Base-by-base conservation (phyloP, 768 basidiomycete species). In the Pleurotus cornucopiae region DNA sequence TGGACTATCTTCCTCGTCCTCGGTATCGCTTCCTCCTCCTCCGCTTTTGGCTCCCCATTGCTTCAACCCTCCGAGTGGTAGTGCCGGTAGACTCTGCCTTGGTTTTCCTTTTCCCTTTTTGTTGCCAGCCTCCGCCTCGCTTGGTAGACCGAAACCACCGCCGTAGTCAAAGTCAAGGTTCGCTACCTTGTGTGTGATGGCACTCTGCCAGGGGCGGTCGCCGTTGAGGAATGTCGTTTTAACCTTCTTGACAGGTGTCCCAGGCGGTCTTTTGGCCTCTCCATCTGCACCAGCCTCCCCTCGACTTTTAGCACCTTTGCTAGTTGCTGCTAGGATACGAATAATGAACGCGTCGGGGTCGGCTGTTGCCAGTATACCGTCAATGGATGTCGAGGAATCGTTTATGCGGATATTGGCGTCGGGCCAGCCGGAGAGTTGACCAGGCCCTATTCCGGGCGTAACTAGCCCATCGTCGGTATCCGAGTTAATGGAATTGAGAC, bases 161-260 rank as follows among this genome's bases (percentile, higher is more conserved):
- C 39, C 51, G 39, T 53, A 53, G 25, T 53, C 51, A 25, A 62
- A 62, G n/a, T 61, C 62, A 2, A 58, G 69, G 21, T 75, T 67
- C 3, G 82, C 84, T 47, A 89, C 82, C 67, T 87, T 89, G 60
- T 77, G 69, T 12, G 89, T 79, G 16, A 91, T 80, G 3, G 89
- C 89, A 64, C 89, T 91, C 67, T 90, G 89, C 89, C 89, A 91
- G 3, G 86, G 88, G 7, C 89, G 76, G 49, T 82, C 79, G 57
- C 75, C 75, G 25, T 76, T 73, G 37, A 86, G 71, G 63, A 81
- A 76, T 40, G 79, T 76, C 18, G 81, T 84, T 69, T 85, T 85
- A 56, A 76, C 67, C 64, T 78, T 84, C 76, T 92, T 92, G n/a
- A 90, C 87, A 1, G 90, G 90, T 12, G 90, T 92, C 0, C 87